A percentile compares a stretch with the other conserved stretches of the same genome.
phyloP scores from a whole-genome alignment of 192 early-diverging fungal genomes.

The Dissophora globulifera region DNA sequence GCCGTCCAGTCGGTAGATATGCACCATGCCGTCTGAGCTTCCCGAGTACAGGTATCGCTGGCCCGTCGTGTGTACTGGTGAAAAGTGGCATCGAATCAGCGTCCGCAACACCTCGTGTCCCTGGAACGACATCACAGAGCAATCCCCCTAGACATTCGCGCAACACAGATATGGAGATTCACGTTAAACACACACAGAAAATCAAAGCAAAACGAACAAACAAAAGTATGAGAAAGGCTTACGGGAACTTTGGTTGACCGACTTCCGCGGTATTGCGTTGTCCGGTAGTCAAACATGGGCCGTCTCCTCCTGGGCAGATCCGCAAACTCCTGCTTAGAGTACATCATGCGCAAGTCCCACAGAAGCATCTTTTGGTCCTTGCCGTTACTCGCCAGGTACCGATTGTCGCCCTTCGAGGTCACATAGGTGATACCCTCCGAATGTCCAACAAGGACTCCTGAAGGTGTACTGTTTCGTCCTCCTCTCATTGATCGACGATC shows the following conservation, averaged over 20 bases:
- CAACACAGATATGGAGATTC: too few relatives aligned
- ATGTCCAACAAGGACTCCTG: slow-evolving; percentile 74
- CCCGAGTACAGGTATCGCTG: slow-evolving; percentile 75
- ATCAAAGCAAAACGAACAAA: too few relatives aligned
- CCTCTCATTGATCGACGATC: slow-evolving; percentile 65
- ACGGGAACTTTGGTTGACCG: slow-evolving; percentile 21
- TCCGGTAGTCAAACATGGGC: slow-evolving; percentile 20
- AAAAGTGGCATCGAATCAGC: slow-evolving; percentile 78
- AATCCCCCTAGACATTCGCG: slow-evolving; percentile 34
- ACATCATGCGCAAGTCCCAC: slow-evolving; percentile 69
- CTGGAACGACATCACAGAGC: slow-evolving; percentile 67
- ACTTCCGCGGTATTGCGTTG: slow-evolving; percentile 1
- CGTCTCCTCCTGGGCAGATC: background rate
- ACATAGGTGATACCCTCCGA: slow-evolving; percentile 78
- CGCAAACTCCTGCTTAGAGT: slow-evolving; percentile 11
- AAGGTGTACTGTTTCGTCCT: slow-evolving; percentile 43
- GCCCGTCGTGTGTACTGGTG: slow-evolving; percentile 63
- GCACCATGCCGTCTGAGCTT: slow-evolving; percentile 65
- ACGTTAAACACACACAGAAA: too few relatives aligned
- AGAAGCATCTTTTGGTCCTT: slow-evolving; percentile 78
- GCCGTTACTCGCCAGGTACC: slow-evolving; percentile 71
- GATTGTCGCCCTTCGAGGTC: slow-evolving; percentile 70
- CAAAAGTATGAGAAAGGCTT: slow-evolving; percentile 8
- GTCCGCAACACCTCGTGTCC: slow-evolving; percentile 73
- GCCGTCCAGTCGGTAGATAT: slow-evolving; percentile 59